Evolutionary conservation across 805 yeast genomes (phyloP), one percentile per base, ranked within the genome.

Genomic region (Saturnispora zaruensis): DNA sequence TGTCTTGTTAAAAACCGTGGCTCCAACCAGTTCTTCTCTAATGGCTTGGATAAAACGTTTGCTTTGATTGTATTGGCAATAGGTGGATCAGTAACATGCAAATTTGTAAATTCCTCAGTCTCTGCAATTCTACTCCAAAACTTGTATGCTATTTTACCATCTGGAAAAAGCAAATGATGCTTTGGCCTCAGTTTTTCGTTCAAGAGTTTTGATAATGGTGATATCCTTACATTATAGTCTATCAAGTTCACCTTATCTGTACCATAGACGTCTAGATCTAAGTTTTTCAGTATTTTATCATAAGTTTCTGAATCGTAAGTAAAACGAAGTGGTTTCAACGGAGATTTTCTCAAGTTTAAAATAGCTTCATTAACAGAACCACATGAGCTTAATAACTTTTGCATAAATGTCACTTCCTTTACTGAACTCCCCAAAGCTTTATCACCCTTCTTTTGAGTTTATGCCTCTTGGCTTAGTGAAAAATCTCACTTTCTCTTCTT

Each of bases 171-270:
- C 0, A 84, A 57, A 59, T 89, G 89, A 25, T 74, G 77, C 32
- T 67, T 63, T 0, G 96, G 96, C 37, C 74, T 66, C 13, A 84
- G 65, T 28, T 69, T 70, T 48, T 79, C 72, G 61, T 85, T 73
- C n/a, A 90, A 59, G 53, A 81, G 76, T 1, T 81, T 69, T 0
- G 90, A 75, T 57, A 83, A 77, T 2, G 81, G 66, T 4, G 85
- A 80, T 30, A 75, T 71, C 1, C 84, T 82, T 0, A 84, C 70
- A 55, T 79, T 79, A 9, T 79, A 68, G 54, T 84, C 90, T 5
- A 84, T 59, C 0, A 85, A 73, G 52, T 75, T 75, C 23, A 75
- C 67, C n/a, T 61, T 59, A 0, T 53, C 36, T 16, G 66, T 56
- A 59, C 54, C 53, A 33, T 51, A 30, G 5, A 34, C 18, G 18